Base-by-base conservation (phyloP, 2,329 filamentous ascomycete species). In the Hirsutella minnesotensis region DNA sequence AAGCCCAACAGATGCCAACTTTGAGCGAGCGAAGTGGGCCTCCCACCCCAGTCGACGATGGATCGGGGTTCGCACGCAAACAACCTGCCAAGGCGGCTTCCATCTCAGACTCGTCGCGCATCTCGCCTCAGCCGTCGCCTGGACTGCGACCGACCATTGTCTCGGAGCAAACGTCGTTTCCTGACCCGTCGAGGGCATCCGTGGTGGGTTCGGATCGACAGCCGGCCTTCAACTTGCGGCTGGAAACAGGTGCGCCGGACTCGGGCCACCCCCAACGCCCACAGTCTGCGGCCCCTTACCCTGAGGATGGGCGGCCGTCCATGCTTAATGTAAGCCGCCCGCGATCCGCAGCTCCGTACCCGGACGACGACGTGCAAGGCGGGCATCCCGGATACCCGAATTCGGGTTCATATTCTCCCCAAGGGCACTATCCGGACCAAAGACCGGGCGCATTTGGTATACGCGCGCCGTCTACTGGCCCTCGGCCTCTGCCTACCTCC, bases 211-310 rank as follows among this genome's bases (percentile, higher is more conserved):
- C 51, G 5, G 63, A 66, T 38, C 59, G 72, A 41, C 59, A 64
- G 12, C 66, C 73, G 8, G 72, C 73, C 5, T 78, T 77, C 49
- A 66, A 63, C 5, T 60, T 77, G 38, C 71, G 72, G 36, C 52
- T 75, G 7, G 65, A 73, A 40, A 52, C 59, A 24, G 38, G 22
- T 30, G 46, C 47, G 40, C 51, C 44, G 39, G 7, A 7, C 12
- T 7, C 24, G 24, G 24, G 24, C 12, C 54, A 39, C 18, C 50
- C 49, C 30, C 51, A 60, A 38, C 68, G 76, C 29, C 61, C 75
- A 15, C 73, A 68, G 44, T 73, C 79, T 9, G 68, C 73, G 19
- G 78, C 79, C 2, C 83, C 83, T 1, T 88, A 88, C 52, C 83
- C 83, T 0, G 71, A 80, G 40, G 81, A 85, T 49, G 79, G 84